A percentile compares a stretch with the other conserved stretches of the same genome.
These are phyloP conservation scores for Neurospora intermedia DNA, from an alignment of 495 filamentous ascomycete species.

Conservation along the genomic window DNA sequence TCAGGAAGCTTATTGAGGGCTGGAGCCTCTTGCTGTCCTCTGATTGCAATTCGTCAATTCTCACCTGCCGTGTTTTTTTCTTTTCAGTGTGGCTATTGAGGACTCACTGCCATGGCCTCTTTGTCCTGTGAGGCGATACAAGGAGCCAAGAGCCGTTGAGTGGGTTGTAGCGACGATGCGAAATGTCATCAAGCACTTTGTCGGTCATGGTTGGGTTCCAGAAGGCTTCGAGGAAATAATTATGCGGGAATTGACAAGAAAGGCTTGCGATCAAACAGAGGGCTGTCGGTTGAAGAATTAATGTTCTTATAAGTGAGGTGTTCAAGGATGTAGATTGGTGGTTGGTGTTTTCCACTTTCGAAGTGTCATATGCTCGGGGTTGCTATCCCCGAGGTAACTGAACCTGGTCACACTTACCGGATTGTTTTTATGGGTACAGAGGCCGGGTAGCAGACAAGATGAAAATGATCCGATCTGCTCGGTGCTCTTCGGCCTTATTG, in stretches of 20 bases:
- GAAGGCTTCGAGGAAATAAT: not conserved
- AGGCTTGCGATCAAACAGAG: not conserved
- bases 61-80: no score
- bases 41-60: slow-evolving; percentile 18
- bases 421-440: not conserved
- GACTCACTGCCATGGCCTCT: slow-evolving; percentile 94
- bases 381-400: not conserved
- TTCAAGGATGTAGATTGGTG: not conserved
- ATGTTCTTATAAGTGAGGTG: not conserved
- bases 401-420: not conserved
- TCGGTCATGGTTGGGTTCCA: slow-evolving; percentile 32
- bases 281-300: not conserved
- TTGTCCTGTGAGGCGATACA: slow-evolving; percentile 90
- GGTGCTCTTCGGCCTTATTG: not conserved
- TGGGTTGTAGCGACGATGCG: slow-evolving; percentile 89
- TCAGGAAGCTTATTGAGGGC: slow-evolving; percentile 64
- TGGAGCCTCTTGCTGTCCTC: slow-evolving; percentile 82
- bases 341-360: not conserved
- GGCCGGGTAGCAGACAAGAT: not conserved
- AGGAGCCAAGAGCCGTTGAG: slow-evolving; percentile 81
- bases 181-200: slow-evolving; percentile 87
- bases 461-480: not conserved
- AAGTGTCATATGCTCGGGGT: not conserved
- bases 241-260: not conserved
- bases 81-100: not conserved